A percentile compares a stretch with the other conserved stretches of the same genome.
phyloP scores from a whole-genome alignment of 805 yeast genomes.

The Suhomyces sp. region DNA sequence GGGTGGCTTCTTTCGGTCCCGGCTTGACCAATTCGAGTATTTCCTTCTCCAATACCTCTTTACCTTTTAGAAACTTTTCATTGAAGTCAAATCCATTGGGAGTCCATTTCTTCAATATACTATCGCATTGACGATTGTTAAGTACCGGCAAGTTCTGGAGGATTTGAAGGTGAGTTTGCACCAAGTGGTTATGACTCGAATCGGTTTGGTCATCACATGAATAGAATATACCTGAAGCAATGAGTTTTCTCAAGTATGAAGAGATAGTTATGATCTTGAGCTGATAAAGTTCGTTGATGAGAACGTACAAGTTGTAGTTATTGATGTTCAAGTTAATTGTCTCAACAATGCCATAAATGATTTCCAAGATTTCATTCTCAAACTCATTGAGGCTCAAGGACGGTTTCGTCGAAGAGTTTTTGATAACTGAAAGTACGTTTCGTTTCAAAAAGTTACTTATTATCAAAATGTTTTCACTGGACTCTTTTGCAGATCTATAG shows the following conservation, averaged over 20 bases:
- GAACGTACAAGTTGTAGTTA: slow-evolving; percentile 35
- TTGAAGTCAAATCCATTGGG: slow-evolving; percentile 27
- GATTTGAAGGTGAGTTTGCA: slow-evolving; percentile 50
- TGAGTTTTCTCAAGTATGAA: slow-evolving; percentile 72
- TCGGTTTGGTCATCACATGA: slow-evolving; percentile 18
- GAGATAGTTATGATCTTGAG: slow-evolving; percentile 53
- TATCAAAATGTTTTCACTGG: slow-evolving; percentile 31
- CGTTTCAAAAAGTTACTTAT: slow-evolving; percentile 47
- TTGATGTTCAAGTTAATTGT: slow-evolving; percentile 13
- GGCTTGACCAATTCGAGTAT: slow-evolving; percentile 20
- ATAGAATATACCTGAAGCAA: slow-evolving; percentile 83
- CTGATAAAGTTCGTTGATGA: slow-evolving; percentile 52
- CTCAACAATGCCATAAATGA: slow-evolving; percentile 31
- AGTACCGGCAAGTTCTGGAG: slow-evolving; percentile 58
- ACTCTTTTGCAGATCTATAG: slow-evolving; percentile 28
- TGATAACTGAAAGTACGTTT: slow-evolving; percentile 23
- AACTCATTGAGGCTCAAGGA: slow-evolving; percentile 36
- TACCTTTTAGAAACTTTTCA: slow-evolving; percentile 39
- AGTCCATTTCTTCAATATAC: slow-evolving; percentile 51
- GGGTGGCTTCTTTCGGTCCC: not conserved
- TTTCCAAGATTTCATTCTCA: slow-evolving; percentile 41
- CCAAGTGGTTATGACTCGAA: slow-evolving; percentile 21
- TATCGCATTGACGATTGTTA: slow-evolving; percentile 53
- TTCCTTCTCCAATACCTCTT: slow-evolving; percentile 26
- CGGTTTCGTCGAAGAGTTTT: slow-evolving; percentile 14